Evolutionary conservation across 2,329 filamentous ascomycete genomes (phyloP).

Genomic region (Calonectria leucothoes): DNA sequence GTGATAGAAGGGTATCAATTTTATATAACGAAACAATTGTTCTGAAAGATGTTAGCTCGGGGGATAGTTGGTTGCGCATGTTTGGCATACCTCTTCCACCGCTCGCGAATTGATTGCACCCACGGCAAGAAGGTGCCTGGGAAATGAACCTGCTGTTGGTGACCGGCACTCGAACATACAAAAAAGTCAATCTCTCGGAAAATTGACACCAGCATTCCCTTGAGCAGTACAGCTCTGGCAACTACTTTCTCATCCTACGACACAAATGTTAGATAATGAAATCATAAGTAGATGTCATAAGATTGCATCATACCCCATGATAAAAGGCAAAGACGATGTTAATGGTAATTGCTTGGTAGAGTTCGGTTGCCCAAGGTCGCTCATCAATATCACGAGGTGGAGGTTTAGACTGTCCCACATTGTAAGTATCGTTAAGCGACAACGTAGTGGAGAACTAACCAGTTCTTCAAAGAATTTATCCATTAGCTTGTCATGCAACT

Average conservation of each 20-base stretch:
- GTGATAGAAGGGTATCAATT: slow-evolving; percentile 52
- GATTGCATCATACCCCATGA: slow-evolving; percentile 41
- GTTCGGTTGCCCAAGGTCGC: slow-evolving; percentile 43
- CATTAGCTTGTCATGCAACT: slow-evolving; percentile 48
- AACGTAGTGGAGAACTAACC: slow-evolving; percentile 30
- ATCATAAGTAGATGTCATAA: rapidly evolving
- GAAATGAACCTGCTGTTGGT: slow-evolving; percentile 49
- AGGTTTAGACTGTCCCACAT: slow-evolving; percentile 27
- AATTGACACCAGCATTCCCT: slow-evolving; percentile 47
- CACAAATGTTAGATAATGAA: slow-evolving; percentile 14
- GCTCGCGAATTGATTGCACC: slow-evolving; percentile 44
- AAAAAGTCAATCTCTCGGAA: slow-evolving; percentile 53
- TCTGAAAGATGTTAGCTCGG: slow-evolving; percentile 38
- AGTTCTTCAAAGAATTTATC: slow-evolving; percentile 43
- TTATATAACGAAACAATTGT: slow-evolving; percentile 50
- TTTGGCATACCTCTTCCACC: slow-evolving; percentile 48
- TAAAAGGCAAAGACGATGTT: slow-evolving; percentile 55
- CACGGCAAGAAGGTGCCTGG: slow-evolving; percentile 53
- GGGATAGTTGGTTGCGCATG: too few relatives aligned
- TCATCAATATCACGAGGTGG: slow-evolving; percentile 26
- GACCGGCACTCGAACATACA: slow-evolving; percentile 45
- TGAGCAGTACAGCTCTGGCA: slow-evolving; percentile 46
- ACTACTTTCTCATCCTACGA: slow-evolving; percentile 46
- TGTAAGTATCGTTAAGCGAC: neutral
- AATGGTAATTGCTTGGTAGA: slow-evolving; percentile 50